Evolutionary conservation across 75 land plant species (phyloP), one percentile per base, ranked within the genome.

Genomic region (Cunninghamia lanceolata): DNA sequence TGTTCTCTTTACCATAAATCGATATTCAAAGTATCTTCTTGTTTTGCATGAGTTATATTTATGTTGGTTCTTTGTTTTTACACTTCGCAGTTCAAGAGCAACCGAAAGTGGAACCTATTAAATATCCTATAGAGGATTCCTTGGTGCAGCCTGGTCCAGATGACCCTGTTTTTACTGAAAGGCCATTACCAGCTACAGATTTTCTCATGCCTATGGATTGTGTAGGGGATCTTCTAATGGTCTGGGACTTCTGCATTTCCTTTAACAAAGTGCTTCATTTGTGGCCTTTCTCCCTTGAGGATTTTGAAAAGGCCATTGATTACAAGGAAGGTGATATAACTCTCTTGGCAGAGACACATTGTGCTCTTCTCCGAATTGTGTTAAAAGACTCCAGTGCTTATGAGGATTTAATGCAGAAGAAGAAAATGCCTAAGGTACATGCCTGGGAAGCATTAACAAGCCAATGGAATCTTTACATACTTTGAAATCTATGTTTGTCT

Each of bases 41-140:
- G 84, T 84, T 75, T 19, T 52, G 45, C 28, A 39, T 14, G 71
- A 79, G 75, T 19, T 21, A 78, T 76, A 19, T 52, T 56, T 76
- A 46, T 39, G n/a, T 42, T 56, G 2, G 9, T 14, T 36, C 36
- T 84, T 30, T 84, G 35, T 21, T 16, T 40, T 77, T 59, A 17
- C 45, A 10, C 43, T 39, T 82, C 82, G 87, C 84, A 91, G 94
- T 86, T 70, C 66, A 86, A 71, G 86, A 85, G 43, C 54, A 68
- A 16, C 45, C 52, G 14, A 42, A 85, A 52, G 89, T 74, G 42
- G 88, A 88, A 85, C 90, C 89, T 43, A 93, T 94, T 70, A 93
- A 92, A 59, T 96, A 98, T 86, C 98, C 99, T 28, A 96, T 98
- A 85, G 98, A 98, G 63, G 99, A 98, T 85, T 84, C 91, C 25